Evolutionary conservation across 352 stramenopile genomes (phyloP).

Genomic region (Blastocystis sp.): DNA sequence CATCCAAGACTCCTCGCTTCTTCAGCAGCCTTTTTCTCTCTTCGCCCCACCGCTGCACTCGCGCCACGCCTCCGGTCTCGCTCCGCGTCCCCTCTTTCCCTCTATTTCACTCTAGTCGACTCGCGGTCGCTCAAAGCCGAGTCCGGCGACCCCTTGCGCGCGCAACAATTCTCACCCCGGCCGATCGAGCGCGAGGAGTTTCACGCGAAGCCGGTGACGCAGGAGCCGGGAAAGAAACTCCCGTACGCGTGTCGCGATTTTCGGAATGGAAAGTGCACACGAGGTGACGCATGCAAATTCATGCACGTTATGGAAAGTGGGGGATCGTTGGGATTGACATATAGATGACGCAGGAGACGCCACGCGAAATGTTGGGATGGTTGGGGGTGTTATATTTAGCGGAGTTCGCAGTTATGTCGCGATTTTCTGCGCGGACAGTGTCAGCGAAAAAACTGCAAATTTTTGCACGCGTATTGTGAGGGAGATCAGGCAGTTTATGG

Average conservation of each 20-base stretch:
- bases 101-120: neutral
- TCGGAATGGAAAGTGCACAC: slow-evolving; percentile 41
- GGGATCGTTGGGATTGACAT: neutral
- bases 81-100: neutral
- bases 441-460: slow-evolving; percentile 56
- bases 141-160: too few species aligned
- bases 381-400: neutral
- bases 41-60: neutral
- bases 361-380: neutral
- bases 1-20: neutral
- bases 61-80: neutral
- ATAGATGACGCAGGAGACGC: neutral
- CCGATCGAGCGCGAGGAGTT: neutral
- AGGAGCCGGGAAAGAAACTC: slow-evolving; percentile 42
- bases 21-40: neutral
- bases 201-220: neutral
- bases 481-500: neutral
- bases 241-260: slow-evolving; percentile 54
- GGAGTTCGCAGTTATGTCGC: slow-evolving; percentile 32
- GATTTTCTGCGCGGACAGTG: slow-evolving; percentile 52
- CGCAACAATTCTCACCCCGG: neutral
- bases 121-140: too few species aligned
- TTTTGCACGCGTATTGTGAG: slow-evolving; percentile 10
- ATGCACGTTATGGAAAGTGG: slow-evolving; percentile 28
- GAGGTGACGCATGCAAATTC: slow-evolving; percentile 34